phyloP scores from a whole-genome alignment of 495 filamentous ascomycete genomes.

The Penicillium nucicola region DNA sequence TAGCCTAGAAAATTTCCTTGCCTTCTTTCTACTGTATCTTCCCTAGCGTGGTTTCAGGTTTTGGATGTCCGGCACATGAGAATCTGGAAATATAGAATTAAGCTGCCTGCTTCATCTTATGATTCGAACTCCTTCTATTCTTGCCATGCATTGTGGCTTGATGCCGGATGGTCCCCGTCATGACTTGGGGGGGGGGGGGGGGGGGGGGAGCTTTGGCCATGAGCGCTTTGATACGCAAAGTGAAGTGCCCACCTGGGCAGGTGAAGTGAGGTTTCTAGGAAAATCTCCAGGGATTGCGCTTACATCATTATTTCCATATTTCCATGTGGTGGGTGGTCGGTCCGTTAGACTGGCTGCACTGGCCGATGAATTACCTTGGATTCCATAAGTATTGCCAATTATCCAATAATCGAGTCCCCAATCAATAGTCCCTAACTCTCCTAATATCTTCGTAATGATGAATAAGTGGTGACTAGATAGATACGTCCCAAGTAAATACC shows the following conservation, averaged over 20 bases:
- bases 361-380: no score
- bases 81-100: background rate
- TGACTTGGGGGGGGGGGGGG: no score
- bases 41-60: no score
- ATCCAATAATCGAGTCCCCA: no score
- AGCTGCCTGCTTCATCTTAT: background rate
- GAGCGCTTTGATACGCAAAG: conserved; percentile 13
- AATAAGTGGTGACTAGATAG: no score
- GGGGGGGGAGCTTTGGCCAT: conserved; percentile 20
- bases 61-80: background rate
- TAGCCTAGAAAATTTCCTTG: no score
- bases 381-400: no score
- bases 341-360: background rate
- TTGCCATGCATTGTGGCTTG: conserved; percentile 20
- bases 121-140: background rate
- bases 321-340: background rate
- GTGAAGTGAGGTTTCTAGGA: no score
- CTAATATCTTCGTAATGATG: background rate
- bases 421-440: background rate
- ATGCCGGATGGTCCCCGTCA: conserved; percentile 11
- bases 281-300: background rate
- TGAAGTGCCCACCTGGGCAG: no score
- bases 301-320: conserved; percentile 14
- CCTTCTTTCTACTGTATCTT: no score
- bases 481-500: background rate